phyloP scores from a whole-genome alignment of 1,139 yeast genomes.

The Blastobotrys apis region DNA sequence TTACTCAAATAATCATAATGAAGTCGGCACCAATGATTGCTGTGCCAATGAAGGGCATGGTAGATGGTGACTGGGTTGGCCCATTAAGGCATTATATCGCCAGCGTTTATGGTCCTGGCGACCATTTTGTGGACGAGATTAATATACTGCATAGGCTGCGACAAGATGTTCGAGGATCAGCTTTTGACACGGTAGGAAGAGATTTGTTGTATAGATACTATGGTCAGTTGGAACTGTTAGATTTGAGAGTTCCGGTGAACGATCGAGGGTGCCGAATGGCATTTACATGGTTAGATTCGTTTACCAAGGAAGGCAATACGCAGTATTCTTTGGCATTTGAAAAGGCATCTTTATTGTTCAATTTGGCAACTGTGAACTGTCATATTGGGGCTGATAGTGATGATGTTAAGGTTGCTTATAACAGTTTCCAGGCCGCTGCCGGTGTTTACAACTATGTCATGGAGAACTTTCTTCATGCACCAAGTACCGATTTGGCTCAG shows the following conservation, averaged over 20 bases:
- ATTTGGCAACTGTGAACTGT: conserved; percentile 57
- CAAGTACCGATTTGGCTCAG: conserved; percentile 71
- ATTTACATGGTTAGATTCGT: conserved; percentile 82
- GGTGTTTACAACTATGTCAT: conserved; percentile 70
- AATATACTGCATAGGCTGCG: conserved; percentile 55
- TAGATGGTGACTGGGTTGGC: conserved; percentile 58
- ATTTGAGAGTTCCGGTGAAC: conserved; percentile 66
- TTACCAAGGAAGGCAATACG: conserved; percentile 49
- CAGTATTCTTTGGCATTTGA: conserved; percentile 79
- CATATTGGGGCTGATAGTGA: conserved; percentile 45
- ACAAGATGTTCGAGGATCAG: conserved; percentile 53
- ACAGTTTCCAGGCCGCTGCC: conserved; percentile 68
- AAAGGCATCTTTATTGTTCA: conserved; percentile 79
- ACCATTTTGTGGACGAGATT: conserved; percentile 57
- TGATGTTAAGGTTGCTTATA: conserved; percentile 58
- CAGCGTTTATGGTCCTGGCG: conserved; percentile 58
- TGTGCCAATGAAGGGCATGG: conserved; percentile 52
- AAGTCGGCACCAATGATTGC: conserved; percentile 32
- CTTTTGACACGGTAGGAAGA: conserved; percentile 38
- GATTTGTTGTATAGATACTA: conserved; percentile 67
- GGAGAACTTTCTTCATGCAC: conserved; percentile 86
- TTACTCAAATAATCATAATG: too few relatives aligned
- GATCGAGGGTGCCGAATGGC: conserved; percentile 53
- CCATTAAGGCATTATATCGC: conserved; percentile 59
- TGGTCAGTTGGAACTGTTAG: conserved; percentile 76